phyloP scores from a whole-genome alignment of 768 basidiomycete genomes.

The Pulveroboletus sp. region DNA sequence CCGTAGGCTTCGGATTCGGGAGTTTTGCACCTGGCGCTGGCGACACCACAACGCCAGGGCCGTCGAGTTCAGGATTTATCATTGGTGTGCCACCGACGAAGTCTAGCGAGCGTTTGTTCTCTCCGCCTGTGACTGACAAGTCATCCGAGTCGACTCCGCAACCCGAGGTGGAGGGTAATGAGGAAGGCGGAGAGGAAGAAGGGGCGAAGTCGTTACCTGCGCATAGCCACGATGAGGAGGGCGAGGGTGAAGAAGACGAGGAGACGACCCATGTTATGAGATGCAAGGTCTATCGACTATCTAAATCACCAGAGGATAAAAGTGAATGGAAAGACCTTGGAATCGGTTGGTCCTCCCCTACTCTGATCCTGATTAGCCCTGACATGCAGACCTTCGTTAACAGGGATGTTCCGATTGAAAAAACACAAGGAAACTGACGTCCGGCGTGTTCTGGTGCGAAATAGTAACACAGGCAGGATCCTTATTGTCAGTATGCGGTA shows the following conservation, averaged over 20 bases:
- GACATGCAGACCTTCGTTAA: background rate
- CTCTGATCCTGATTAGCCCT: background rate
- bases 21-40: slow-evolving; percentile 16
- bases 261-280: slow-evolving; percentile 56
- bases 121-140: slow-evolving; percentile 26
- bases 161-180: slow-evolving; percentile 20
- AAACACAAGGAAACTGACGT: slow-evolving; percentile 59
- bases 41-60: slow-evolving; percentile 12
- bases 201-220: slow-evolving; percentile 17
- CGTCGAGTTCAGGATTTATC: slow-evolving; percentile 18
- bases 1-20: slow-evolving; percentile 55
- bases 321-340: slow-evolving; percentile 64
- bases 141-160: slow-evolving; percentile 30
- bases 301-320: slow-evolving; percentile 40
- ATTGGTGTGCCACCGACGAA: slow-evolving; percentile 23
- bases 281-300: slow-evolving; percentile 59
- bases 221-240: slow-evolving; percentile 58
- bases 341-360: slow-evolving; percentile 44
- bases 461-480: slow-evolving; percentile 71
- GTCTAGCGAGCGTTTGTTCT: slow-evolving; percentile 21
- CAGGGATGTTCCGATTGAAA: slow-evolving; percentile 69
- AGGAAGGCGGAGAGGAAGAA: slow-evolving; percentile 31
- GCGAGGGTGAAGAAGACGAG: slow-evolving; percentile 80
- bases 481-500: slow-evolving; percentile 51
- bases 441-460: slow-evolving; percentile 64